Evolutionary conservation across 495 filamentous ascomycete genomes (phyloP).

Genomic region (Xylaria castorea): DNA sequence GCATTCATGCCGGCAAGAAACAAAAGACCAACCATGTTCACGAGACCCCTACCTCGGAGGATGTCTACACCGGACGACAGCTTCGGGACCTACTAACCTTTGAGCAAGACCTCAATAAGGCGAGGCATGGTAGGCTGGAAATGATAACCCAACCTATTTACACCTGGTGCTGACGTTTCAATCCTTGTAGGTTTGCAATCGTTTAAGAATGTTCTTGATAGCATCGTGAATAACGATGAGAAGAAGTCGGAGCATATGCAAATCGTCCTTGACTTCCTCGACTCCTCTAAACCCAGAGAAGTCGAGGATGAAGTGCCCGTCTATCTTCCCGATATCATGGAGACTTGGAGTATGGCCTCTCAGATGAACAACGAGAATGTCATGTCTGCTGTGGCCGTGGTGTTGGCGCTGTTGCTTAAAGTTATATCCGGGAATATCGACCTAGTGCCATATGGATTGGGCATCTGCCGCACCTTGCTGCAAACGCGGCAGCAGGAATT

Average conservation of each 20-base stretch:
- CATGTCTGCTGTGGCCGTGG: slow-evolving; percentile 74
- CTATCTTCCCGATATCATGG: slow-evolving; percentile 76
- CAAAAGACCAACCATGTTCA: slow-evolving; percentile 48
- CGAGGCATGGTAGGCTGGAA: slow-evolving; percentile 66
- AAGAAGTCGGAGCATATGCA: slow-evolving; percentile 53
- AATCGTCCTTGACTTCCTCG: slow-evolving; percentile 77
- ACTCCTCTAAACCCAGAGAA: slow-evolving; percentile 64
- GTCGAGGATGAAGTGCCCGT: slow-evolving; percentile 59
- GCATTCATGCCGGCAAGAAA: slow-evolving; percentile 38
- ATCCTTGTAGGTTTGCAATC: slow-evolving; percentile 66
- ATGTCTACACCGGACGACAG: slow-evolving; percentile 65
- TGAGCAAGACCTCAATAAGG: slow-evolving; percentile 64
- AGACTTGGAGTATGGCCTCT: slow-evolving; percentile 77
- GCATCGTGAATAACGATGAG: slow-evolving; percentile 63
- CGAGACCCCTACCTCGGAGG: slow-evolving; percentile 57
- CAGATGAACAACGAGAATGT: slow-evolving; percentile 76
- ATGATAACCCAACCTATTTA: background rate
- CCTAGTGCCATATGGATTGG: slow-evolving; percentile 71
- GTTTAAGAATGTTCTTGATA: slow-evolving; percentile 78
- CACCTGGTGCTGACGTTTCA: slow-evolving; percentile 25
- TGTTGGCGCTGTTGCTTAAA: slow-evolving; percentile 77
- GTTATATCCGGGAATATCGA: slow-evolving; percentile 73
- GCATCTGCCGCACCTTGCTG: slow-evolving; percentile 74
- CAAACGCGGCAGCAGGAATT: slow-evolving; percentile 75
- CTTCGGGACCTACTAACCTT: slow-evolving; percentile 69